Evolutionary conservation across 345 rosid species (phyloP).

Genomic region (Heritiera littoralis): DNA sequence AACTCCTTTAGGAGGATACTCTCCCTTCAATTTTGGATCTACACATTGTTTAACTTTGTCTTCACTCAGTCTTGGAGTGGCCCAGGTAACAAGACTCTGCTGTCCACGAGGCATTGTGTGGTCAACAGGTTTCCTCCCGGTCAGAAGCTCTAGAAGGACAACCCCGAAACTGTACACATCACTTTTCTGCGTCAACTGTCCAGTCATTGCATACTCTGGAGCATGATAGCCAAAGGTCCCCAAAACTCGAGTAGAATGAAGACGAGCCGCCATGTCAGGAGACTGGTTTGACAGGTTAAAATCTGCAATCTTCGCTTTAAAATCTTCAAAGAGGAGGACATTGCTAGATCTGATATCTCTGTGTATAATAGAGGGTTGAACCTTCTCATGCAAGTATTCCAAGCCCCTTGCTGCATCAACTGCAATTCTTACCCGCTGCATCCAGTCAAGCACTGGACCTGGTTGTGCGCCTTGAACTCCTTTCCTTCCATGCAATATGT

Average conservation of each 20-base stretch:
- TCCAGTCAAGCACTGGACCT: slow-evolving; percentile 98
- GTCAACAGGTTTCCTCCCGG: slow-evolving; percentile 98
- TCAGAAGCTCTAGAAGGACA: slow-evolving; percentile 89
- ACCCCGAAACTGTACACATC: slow-evolving; percentile 98
- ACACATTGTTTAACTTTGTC: slow-evolving; percentile 98
- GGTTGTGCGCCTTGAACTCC: slow-evolving; percentile 99
- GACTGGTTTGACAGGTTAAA: slow-evolving; percentile 96
- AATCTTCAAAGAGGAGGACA: slow-evolving; percentile 90
- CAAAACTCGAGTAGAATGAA: slow-evolving; percentile 96
- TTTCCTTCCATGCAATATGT: slow-evolving; percentile 95
- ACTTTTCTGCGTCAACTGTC: slow-evolving; percentile 95
- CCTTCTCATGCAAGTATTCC: slow-evolving; percentile 95
- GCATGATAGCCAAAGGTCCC: slow-evolving; percentile 99
- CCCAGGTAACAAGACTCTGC: slow-evolving; percentile 98
- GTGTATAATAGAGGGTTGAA: slow-evolving; percentile 84
- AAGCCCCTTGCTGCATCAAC: slow-evolving; percentile 96
- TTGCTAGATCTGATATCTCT: slow-evolving; percentile 97
- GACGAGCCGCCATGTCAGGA: slow-evolving; percentile 99
- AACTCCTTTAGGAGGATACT: slow-evolving; percentile 91
- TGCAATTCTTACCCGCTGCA: slow-evolving; percentile 86
- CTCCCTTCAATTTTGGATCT: slow-evolving; percentile 94
- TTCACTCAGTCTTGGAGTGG: slow-evolving; percentile 96
- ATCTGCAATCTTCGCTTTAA: slow-evolving; percentile 93
- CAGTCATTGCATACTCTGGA: slow-evolving; percentile 99
- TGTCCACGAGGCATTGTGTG: slow-evolving; percentile 99